phyloP scores from a whole-genome alignment of 306 rosid genomes.

The Castanopsis chinensis region DNA sequence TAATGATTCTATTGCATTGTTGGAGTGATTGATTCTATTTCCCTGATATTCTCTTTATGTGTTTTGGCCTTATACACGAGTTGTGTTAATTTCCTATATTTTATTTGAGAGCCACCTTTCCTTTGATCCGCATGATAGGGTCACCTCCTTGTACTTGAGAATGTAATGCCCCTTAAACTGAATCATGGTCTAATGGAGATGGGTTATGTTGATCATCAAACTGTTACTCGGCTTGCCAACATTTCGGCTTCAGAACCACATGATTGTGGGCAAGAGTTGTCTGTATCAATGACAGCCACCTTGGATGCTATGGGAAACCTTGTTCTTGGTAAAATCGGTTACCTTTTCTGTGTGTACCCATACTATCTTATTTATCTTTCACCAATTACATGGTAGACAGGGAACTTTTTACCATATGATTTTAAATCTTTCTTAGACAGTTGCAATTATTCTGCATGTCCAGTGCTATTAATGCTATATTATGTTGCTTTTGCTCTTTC shows the following conservation, averaged over 20 bases:
- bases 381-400: background rate
- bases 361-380: background rate
- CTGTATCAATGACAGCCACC: constrained; percentile 92
- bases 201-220: constrained; percentile 66
- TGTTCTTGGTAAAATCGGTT: constrained; percentile 56
- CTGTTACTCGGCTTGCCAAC: constrained; percentile 24
- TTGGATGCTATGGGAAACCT: constrained; percentile 63
- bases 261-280: constrained; percentile 45
- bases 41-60: background rate
- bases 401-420: background rate
- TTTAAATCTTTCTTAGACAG: background rate
- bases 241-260: constrained; percentile 33
- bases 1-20: background rate
- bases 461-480: background rate
- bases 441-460: background rate
- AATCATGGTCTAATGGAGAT: constrained; percentile 93
- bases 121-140: constrained; percentile 60
- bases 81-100: background rate
- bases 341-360: background rate
- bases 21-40: background rate
- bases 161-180: constrained; percentile 52
- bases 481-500: background rate
- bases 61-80: background rate
- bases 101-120: background rate
- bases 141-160: constrained; percentile 73